These are phyloP conservation scores for Ceratocystis cubensis DNA, from an alignment of 2,329 filamentous ascomycete species.

Conservation along the genomic window DNA sequence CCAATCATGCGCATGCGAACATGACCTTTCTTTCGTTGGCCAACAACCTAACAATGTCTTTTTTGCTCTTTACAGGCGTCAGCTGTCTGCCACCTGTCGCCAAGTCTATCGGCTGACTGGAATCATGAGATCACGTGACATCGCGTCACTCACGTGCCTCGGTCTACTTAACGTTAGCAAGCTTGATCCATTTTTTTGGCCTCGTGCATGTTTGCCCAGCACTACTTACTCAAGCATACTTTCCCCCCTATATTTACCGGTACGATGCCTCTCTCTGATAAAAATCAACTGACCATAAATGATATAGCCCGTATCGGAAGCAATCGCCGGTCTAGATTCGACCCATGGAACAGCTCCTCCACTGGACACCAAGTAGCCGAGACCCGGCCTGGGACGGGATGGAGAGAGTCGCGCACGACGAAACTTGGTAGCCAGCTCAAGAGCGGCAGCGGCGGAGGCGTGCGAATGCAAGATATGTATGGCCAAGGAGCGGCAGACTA, in stretches of 20 bases:
- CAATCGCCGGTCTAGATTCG: constrained; percentile 40
- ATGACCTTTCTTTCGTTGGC: too few relatives aligned
- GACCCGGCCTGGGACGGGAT: constrained; percentile 48
- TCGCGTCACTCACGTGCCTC: constrained; percentile 23
- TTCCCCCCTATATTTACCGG: background rate
- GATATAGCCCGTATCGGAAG: constrained; percentile 28
- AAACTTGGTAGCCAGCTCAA: constrained; percentile 62
- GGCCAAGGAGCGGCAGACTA: constrained; percentile 50
- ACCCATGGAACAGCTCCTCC: constrained; percentile 60
- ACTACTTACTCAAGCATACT: background rate
- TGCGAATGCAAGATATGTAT: constrained; percentile 50
- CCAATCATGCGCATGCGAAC: too few relatives aligned
- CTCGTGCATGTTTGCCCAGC: background rate
- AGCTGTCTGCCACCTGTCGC: background rate
- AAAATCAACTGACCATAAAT: constrained; percentile 14
- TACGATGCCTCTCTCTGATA: constrained; percentile 6
- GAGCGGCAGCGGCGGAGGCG: constrained; percentile 43
- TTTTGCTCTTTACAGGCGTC: background rate
- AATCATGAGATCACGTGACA: constrained; percentile 14
- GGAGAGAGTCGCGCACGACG: constrained; percentile 55
- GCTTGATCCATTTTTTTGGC: too few relatives aligned
- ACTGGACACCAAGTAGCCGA: constrained; percentile 71
- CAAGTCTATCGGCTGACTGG: rapidly evolving
- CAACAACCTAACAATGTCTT: background rate
- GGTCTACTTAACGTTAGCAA: too few relatives aligned